phyloP scores from a whole-genome alignment of 2,329 filamentous ascomycete genomes.

The Pseudogymnoascus sp. region DNA sequence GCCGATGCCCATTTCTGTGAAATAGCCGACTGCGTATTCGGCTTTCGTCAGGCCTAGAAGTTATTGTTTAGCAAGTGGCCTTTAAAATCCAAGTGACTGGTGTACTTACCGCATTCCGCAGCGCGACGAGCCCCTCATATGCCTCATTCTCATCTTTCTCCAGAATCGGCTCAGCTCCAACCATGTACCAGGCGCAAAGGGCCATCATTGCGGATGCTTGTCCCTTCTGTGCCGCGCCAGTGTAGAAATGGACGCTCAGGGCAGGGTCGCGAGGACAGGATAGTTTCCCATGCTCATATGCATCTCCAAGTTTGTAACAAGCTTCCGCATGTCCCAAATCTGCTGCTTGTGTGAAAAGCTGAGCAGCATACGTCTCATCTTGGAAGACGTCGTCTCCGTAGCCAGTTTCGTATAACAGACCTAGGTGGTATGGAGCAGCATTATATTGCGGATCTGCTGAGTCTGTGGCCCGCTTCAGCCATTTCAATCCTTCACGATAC shows the following conservation, averaged over 20 bases:
- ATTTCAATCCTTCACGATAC: constrained; percentile 89
- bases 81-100: background rate
- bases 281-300: constrained; percentile 87
- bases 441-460: constrained; percentile 90
- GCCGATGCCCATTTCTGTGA: constrained; percentile 97
- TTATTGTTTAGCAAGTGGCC: constrained; percentile 12
- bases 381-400: constrained; percentile 91
- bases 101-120: constrained; percentile 69
- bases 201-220: constrained; percentile 95
- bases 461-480: constrained; percentile 90
- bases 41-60: constrained; percentile 46
- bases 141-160: constrained; percentile 95
- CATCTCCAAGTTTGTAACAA: constrained; percentile 84
- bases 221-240: constrained; percentile 76
- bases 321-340: constrained; percentile 86
- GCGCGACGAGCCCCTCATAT: constrained; percentile 86
- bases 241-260: constrained; percentile 96
- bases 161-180: constrained; percentile 83
- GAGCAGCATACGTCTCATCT: constrained; percentile 83
- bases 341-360: constrained; percentile 89
- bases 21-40: constrained; percentile 94
- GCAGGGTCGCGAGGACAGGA: constrained; percentile 86
- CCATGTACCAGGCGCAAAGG: constrained; percentile 96
- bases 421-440: constrained; percentile 84
- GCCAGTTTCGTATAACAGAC: constrained; percentile 81